Percentiles rank a stretch among this genome's conserved stretches.
These are phyloP conservation scores for Ophiostoma sp. DNA, from an alignment of 2,329 filamentous ascomycete genomes.

Conservation along the genomic window DNA sequence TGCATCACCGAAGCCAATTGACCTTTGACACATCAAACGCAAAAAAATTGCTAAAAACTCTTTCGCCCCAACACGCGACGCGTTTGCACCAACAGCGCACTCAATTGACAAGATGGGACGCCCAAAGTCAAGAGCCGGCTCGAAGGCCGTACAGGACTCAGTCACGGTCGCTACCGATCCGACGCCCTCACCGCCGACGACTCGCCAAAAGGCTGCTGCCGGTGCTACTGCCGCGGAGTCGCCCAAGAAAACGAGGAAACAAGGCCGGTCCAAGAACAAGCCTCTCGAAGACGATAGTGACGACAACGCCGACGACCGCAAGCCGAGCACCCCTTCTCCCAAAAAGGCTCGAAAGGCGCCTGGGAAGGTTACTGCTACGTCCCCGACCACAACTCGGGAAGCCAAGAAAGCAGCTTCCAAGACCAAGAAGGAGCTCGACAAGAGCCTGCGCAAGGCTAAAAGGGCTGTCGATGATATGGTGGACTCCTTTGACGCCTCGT, in stretches of 20 bases:
- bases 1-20: background rate
- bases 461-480: constrained; percentile 10
- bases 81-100: background rate
- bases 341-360: background rate
- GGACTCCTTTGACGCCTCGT: background rate
- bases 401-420: background rate
- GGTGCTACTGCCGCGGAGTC: background rate
- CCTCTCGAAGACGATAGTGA: background rate
- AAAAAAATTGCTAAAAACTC: background rate
- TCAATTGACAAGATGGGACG: background rate
- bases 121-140: background rate
- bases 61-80: background rate
- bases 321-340: background rate
- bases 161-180: constrained; percentile 8
- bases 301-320: background rate
- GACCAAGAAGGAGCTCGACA: constrained; percentile 1
- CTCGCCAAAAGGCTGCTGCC: constrained; percentile 19
- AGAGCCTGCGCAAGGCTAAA: background rate
- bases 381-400: background rate
- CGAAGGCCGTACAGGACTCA: background rate
- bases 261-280: constrained; percentile 1
- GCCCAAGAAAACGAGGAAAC: background rate
- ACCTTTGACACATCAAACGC: background rate
- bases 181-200: constrained; percentile 17
- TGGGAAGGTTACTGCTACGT: background rate